phyloP scores from a whole-genome alignment of 495 filamentous ascomycete genomes.

The Hypoxylon crocopeplum region DNA sequence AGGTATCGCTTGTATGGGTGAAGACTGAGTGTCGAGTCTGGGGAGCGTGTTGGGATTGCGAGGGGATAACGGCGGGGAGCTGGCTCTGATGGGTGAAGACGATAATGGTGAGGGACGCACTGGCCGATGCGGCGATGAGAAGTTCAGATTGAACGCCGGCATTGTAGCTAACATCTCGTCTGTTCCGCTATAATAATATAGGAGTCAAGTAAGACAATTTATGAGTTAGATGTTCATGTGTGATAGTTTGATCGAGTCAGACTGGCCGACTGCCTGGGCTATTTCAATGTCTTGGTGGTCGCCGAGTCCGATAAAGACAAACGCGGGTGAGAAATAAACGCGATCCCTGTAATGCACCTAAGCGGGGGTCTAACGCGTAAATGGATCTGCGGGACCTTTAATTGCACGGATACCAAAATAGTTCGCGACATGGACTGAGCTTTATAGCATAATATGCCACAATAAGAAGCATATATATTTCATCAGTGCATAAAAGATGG shows the following conservation, averaged over 20 bases:
- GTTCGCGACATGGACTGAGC: too few species aligned
- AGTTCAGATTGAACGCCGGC: conserved; percentile 40
- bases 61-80: conserved; percentile 39
- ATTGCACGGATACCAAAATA: too few species aligned
- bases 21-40: conserved; percentile 44
- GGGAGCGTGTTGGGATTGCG: conserved; percentile 35
- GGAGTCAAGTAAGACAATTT: neutral
- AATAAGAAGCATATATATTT: too few species aligned
- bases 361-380: conserved; percentile 31
- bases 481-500: too few species aligned
- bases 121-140: conserved; percentile 43
- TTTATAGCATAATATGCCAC: too few species aligned
- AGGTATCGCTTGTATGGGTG: conserved; percentile 37
- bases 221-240: neutral
- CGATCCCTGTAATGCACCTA: conserved; percentile 17
- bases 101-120: conserved; percentile 42
- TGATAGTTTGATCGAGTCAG: neutral
- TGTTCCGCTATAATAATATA: neutral
- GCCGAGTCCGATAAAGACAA: conserved; percentile 14
- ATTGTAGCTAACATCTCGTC: conserved; percentile 44
- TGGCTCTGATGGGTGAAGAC: conserved; percentile 42
- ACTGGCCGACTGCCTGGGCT: neutral
- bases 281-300: conserved; percentile 18
- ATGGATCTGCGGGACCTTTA: conserved; percentile 5
- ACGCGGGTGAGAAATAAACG: conserved; percentile 29